Percentiles rank a stretch among this genome's conserved stretches.
Evolutionary conservation across 2,329 filamentous ascomycete genomes (phyloP).

Genomic region (Fusarium paranaense): DNA sequence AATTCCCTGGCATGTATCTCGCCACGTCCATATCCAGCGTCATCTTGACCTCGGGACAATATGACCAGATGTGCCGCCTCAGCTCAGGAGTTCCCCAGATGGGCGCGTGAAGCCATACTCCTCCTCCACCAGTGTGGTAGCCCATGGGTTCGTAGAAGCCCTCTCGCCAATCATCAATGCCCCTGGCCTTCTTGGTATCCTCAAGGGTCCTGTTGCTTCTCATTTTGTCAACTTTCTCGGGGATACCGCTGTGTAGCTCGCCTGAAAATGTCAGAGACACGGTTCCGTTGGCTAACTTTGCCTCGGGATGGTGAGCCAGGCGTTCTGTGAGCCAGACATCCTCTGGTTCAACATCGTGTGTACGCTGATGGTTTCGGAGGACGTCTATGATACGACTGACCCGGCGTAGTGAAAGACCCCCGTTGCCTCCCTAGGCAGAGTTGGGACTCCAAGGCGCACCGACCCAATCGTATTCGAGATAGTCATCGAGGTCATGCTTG

Average conservation of each 20-base stretch:
- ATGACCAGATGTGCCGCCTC: conserved; percentile 65
- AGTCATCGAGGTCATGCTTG: conserved; percentile 59
- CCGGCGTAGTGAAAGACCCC: conserved; percentile 63
- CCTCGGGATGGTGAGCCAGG: conserved; percentile 60
- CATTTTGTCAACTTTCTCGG: conserved; percentile 35
- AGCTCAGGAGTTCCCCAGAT: conserved; percentile 62
- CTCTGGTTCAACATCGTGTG: conserved; percentile 60
- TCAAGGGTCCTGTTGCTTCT: conserved; percentile 44
- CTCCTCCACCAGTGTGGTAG: conserved; percentile 66
- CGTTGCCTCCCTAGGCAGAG: conserved; percentile 62
- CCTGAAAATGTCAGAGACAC: conserved; percentile 62
- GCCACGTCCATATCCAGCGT: conserved; percentile 66
- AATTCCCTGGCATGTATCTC: conserved; percentile 61
- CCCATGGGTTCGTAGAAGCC: conserved; percentile 69
- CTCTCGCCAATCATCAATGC: conserved; percentile 62
- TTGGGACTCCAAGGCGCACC: conserved; percentile 61
- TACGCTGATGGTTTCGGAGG: conserved; percentile 59
- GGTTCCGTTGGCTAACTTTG: conserved; percentile 64
- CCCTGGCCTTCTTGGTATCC: conserved; percentile 51
- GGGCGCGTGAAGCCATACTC: conserved; percentile 55
- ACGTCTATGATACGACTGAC: conserved; percentile 66
- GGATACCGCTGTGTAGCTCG: conserved; percentile 57
- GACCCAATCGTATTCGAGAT: conserved; percentile 65
- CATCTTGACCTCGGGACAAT: conserved; percentile 71
- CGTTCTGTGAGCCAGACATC: conserved; percentile 68